These are phyloP conservation scores for Aspergillus sp. DNA, from an alignment of 2,329 filamentous ascomycete species.

Conservation along the genomic window DNA sequence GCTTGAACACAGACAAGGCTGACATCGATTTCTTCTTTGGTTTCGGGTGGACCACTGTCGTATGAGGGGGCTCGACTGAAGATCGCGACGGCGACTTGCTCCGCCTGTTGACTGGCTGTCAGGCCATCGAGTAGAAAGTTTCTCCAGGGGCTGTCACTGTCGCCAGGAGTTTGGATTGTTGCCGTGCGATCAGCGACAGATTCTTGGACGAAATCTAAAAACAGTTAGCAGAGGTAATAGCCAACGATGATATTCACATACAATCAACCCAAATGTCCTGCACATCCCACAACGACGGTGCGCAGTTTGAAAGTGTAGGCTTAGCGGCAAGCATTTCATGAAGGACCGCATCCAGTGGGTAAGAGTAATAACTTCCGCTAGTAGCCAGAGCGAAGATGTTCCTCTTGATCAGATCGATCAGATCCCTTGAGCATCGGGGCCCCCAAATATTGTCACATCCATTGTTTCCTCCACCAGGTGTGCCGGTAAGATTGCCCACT, in stretches of 20 bases:
- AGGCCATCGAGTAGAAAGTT: constrained; percentile 33
- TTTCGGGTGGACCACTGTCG: constrained; percentile 16
- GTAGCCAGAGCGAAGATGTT: constrained; percentile 22
- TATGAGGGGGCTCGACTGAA: constrained; percentile 28
- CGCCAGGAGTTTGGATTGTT: constrained; percentile 25
- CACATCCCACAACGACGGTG: constrained; percentile 27
- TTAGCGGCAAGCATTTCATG: constrained; percentile 19
- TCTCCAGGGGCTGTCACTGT: constrained; percentile 25
- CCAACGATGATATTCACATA: constrained; percentile 12
- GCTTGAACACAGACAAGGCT: constrained; percentile 34
- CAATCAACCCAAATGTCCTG: constrained; percentile 27
- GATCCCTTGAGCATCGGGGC: constrained; percentile 22
- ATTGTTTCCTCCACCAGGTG: constrained; percentile 28
- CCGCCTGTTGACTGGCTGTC: constrained; percentile 26
- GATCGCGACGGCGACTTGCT: constrained; percentile 33
- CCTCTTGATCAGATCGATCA: constrained; percentile 23
- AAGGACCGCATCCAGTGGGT: constrained; percentile 26
- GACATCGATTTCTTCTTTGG: constrained; percentile 28
- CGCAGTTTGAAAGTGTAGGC: constrained; percentile 22
- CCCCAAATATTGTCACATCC: constrained; percentile 36
- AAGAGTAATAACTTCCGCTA: constrained; percentile 21
- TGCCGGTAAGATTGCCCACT: constrained; percentile 32
- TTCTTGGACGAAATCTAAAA: constrained; percentile 28
- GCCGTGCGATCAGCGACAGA: constrained; percentile 19
- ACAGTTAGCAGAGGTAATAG: constrained; percentile 1